Evolutionary conservation across 2,329 filamentous ascomycete species (phyloP), one percentile per base, ranked within the genome.

Genomic region (Phyllosticta citriasiana): DNA sequence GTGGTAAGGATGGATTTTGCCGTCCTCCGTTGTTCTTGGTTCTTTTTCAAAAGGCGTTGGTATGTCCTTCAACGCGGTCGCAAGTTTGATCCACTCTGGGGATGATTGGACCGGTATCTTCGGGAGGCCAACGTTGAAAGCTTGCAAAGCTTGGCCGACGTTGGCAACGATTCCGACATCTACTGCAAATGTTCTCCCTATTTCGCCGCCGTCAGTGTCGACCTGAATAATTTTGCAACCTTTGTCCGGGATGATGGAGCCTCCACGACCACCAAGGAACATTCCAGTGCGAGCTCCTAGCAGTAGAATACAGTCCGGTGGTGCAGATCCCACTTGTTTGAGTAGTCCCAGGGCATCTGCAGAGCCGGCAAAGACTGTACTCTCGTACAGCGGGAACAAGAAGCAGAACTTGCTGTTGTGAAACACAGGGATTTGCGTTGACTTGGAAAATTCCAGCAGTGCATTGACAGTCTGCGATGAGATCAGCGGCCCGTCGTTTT

Each of bases 151-250:
- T 25, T 73, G 67, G 4, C 62, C 66, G 3, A 70, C 69, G 61
- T 78, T 76, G 3, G 75, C 74, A 2, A 78, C 70, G 33, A 79
- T 75, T 0, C 75, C 76, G 4, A 78, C 64, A 27, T 76, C 70
- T 25, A 78, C 67, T 10, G 73, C 68, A 25, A 71, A 67, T 0
- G 73, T 73, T n/a, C 75, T 73, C 2, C 76, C 76, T 3, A 78
- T 77, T 63, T 79, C 77, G 2, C 64, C 62, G 5, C 73, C 75
- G 55, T 78, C 77, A 5, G 73, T 66, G 60, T 79, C 77, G 16
- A 79, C 69, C 53, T 79, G 77, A 2, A 76, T 67, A 16, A 78
- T 65, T 40, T 69, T 74, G 64, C 73, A 76, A 24, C 64, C 65
- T 22, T 65, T 66, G 1, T 67, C 69, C 0, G 77, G 76, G 7